A percentile compares a stretch with the other conserved stretches of the same genome.
Conservation (phyloP, 768 basidiomycete genomes). For the Pleurotus eryngii region DNA sequence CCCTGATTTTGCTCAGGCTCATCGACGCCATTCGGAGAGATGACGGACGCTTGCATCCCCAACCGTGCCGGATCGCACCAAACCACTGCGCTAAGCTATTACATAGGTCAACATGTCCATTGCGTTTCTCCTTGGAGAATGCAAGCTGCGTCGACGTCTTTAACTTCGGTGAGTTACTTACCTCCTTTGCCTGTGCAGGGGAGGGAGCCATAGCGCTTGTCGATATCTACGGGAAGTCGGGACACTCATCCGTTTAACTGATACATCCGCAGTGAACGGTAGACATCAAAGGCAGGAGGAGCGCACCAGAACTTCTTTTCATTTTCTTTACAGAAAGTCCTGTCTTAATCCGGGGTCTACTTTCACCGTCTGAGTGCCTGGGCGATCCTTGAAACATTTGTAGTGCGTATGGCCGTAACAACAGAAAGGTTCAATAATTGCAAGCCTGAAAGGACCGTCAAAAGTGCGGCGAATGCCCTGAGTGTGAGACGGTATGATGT, state of each 20-base stretch:
- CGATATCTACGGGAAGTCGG: not conserved
- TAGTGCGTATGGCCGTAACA: not conserved
- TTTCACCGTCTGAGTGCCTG: not conserved
- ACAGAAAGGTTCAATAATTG: not conserved
- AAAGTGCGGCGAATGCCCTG: slow-evolving; percentile 5
- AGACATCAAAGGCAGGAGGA: not conserved
- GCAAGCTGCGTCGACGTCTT: too few species aligned
- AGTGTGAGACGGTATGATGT: slow-evolving; percentile 2
- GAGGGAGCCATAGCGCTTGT: not conserved
- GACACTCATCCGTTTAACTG: not conserved
- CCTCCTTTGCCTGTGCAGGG: not conserved
- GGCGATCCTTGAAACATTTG: not conserved
- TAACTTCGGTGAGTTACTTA: not conserved
- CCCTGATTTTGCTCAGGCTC: not conserved
- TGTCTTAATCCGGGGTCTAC: not conserved
- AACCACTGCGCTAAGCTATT: not conserved
- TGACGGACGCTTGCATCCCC: not conserved
- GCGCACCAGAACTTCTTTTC: not conserved
- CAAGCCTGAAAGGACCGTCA: slow-evolving; percentile 2
- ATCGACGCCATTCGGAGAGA: not conserved
- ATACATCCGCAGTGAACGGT: not conserved
- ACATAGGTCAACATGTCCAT: not conserved
- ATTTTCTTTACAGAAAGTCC: slow-evolving; percentile 2
- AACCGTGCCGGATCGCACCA: too few species aligned
- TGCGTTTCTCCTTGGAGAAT: not conserved